These are phyloP conservation scores for Excoecaria agallocha DNA, from an alignment of 345 rosid species.

Conservation along the genomic window DNA sequence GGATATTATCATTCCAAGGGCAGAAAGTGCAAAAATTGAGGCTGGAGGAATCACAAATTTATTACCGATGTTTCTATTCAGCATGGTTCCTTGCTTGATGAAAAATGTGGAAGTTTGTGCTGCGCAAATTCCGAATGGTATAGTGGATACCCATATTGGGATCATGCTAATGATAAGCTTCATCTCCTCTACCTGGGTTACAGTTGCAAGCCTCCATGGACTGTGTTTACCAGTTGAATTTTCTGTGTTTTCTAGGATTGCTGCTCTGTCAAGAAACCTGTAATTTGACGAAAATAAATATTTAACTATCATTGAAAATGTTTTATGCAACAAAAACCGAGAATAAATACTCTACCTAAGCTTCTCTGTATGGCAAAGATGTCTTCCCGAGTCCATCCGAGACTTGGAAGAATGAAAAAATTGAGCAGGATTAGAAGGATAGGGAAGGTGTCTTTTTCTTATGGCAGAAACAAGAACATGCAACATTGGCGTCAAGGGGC, in stretches of 20 bases:
- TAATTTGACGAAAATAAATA: not conserved
- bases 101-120: constrained; percentile 82
- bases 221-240: constrained; percentile 35
- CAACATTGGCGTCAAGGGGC: constrained; percentile 78
- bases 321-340: not conserved
- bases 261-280: constrained; percentile 93
- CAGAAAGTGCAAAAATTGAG: constrained; percentile 44
- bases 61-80: constrained; percentile 42
- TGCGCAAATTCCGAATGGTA: constrained; percentile 73
- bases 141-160: constrained; percentile 74
- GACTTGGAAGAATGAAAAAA: constrained; percentile 48
- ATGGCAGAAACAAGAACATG: constrained; percentile 79
- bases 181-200: constrained; percentile 78
- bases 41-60: constrained; percentile 58
- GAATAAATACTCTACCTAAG: constrained; percentile 49
- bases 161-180: constrained; percentile 82
- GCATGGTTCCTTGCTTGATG: constrained; percentile 66
- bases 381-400: constrained; percentile 44
- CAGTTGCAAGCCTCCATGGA: constrained; percentile 76
- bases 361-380: constrained; percentile 57
- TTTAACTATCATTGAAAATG: not conserved
- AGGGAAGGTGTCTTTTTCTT: constrained; percentile 60
- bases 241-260: constrained; percentile 44
- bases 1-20: constrained; percentile 56
- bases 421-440: constrained; percentile 49